Evolutionary conservation across 176 grass and related monocot genomes (phyloP), one percentile per base, ranked within the genome.

Genomic region (Canna indica): DNA sequence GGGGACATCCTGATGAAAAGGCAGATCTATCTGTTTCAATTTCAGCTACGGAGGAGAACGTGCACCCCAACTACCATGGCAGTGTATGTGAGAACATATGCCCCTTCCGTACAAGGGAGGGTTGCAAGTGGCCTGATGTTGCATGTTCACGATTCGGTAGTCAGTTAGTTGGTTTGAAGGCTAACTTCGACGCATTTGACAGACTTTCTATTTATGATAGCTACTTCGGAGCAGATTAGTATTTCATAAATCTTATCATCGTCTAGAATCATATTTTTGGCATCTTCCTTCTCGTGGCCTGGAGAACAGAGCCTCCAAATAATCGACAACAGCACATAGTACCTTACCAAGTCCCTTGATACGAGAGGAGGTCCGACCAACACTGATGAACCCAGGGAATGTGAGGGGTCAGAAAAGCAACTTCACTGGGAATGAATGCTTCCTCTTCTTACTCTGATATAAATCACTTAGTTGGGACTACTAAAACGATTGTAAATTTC

Each of bases 151-250:
- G 90, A 78, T 72, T 90, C 67, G 89, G 86, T 72, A 93, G 94
- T 73, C 89, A 99, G 64, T 99, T 99, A 65, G 75, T 99, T 82
- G 82, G 90, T 73, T 78, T 99, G 65, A 99, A 88, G 76, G 94
- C 94, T 31, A 89, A 99, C 79, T 93, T 99, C 66, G 94, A 93
- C 76, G 94, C 94, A 59, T 99, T 99, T 61, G 86, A 99, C 24
- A 84, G 80, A 25, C 47, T 99, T 56, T 85, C 89, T 0, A 83
- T 99, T 84, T 67, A 99, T 35, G 86, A 99, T 63, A 64, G 80
- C 67, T 93, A 99, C 80, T 99, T 99, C 73, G 82, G 79, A 68
- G 71, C 79, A 69, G 84, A 90, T 61, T 99, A 92, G 79, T 18
- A 14, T 31, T 33, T 32, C 68, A 50, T 25, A 38, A 25, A 11